These are phyloP conservation scores for Hortaea sp. DNA, from an alignment of 2,329 filamentous ascomycete species.

Conservation along the genomic window DNA sequence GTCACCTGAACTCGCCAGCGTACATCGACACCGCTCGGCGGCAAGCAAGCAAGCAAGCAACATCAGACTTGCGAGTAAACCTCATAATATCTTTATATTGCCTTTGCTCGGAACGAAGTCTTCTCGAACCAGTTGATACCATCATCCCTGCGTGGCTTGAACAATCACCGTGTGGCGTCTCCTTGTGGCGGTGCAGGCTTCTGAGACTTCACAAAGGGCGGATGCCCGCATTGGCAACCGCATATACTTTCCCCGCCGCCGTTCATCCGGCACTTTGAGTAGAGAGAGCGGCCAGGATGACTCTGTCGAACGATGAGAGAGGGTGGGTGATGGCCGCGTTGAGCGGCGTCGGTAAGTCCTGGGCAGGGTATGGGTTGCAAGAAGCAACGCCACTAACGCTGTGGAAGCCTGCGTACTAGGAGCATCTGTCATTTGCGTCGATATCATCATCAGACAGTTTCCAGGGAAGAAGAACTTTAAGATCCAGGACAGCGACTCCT, in stretches of 20 bases:
- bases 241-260: not conserved
- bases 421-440: conserved; percentile 77
- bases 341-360: conserved; percentile 59
- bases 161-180: not conserved
- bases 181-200: not conserved
- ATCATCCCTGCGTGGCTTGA: too few species aligned
- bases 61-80: too few species aligned
- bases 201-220: not conserved
- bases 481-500: conserved; percentile 80
- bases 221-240: not conserved
- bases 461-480: conserved; percentile 68
- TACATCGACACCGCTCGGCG: too few species aligned
- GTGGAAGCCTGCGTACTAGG: conserved; percentile 52
- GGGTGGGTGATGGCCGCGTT: conserved; percentile 86
- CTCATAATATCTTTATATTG: too few species aligned
- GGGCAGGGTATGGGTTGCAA: not conserved
- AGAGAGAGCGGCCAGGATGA: not conserved
- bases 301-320: conserved; percentile 67
- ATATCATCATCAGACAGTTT: conserved; percentile 62
- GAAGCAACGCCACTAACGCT: conserved; percentile 3
- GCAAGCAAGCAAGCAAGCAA: too few species aligned
- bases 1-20: too few species aligned
- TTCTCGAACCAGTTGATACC: too few species aligned
- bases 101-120: too few species aligned
- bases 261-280: not conserved